Evolutionary conservation across 73 alveolate species (phyloP).

Genomic region (Durusdinium trenchii): DNA sequence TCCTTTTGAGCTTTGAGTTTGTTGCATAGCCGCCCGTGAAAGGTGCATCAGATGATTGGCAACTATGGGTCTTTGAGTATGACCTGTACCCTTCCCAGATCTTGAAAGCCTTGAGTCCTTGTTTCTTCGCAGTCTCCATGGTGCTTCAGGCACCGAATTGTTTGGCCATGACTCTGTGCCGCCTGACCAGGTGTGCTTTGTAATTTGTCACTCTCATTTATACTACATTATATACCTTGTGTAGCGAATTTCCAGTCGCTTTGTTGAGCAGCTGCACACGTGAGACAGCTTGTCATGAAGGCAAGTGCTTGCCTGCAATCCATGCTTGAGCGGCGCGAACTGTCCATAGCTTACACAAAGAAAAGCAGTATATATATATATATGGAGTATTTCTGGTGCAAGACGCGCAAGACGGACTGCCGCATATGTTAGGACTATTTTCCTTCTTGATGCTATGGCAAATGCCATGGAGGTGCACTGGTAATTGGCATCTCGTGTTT

Average conservation of each 20-base stretch:
- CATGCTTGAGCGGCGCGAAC: conserved; percentile 59
- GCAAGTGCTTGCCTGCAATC: conserved; percentile 53
- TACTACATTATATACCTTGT: no score
- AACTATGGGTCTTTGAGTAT: conserved; percentile 75
- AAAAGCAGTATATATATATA: neutral
- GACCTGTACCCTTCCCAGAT: conserved; percentile 29
- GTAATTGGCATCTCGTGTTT: neutral
- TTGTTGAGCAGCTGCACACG: no score
- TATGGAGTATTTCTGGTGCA: neutral
- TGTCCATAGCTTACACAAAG: neutral
- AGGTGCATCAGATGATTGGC: conserved; percentile 93
- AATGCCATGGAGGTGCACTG: conserved; percentile 52
- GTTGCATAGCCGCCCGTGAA: neutral
- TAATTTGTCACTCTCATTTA: no score
- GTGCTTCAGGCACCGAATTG: conserved; percentile 26
- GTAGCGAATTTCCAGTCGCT: no score
- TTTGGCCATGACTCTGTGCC: conserved; percentile 69
- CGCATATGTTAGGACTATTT: conserved; percentile 38
- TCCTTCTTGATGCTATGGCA: conserved; percentile 72
- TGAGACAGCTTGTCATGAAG: no score
- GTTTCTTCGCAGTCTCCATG: neutral
- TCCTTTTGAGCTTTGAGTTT: neutral
- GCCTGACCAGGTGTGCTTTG: conserved; percentile 64
- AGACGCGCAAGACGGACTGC: no score
- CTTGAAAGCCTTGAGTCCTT: neutral